Conservation (phyloP, 768 basidiomycete genomes). For the Kwoniella mangroviensis region DNA sequence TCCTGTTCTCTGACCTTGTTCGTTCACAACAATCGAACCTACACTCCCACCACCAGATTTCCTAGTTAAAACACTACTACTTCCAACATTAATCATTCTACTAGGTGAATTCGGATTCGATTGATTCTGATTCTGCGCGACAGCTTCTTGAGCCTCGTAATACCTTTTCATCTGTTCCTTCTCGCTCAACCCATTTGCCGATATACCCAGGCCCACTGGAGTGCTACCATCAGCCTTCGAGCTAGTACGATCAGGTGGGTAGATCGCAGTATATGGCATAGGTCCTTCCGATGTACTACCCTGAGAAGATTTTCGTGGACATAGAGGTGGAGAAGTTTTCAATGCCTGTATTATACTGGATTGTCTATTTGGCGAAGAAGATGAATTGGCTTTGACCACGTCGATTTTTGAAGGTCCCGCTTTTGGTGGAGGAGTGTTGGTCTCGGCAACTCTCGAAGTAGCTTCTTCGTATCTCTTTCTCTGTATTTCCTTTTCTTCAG, state of each 20-base stretch:
- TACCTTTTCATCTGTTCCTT: conserved; percentile 40
- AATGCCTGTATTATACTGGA: conserved; percentile 16
- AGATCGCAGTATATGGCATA: conserved; percentile 23
- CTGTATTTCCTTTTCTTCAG: conserved; percentile 50
- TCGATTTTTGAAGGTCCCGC: neutral
- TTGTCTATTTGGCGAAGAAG: conserved; percentile 6
- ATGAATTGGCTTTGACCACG: neutral
- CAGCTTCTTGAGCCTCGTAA: conserved; percentile 33
- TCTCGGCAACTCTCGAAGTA: neutral
- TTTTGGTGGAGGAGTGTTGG: neutral
- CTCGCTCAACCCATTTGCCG: conserved; percentile 23
- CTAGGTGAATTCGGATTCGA: neutral
- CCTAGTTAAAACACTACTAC: conserved; percentile 2
- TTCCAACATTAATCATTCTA: neutral
- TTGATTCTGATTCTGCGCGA: conserved; percentile 3
- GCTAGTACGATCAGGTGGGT: neutral
- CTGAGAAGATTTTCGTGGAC: neutral
- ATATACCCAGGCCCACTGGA: conserved; percentile 10
- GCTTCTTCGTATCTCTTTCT: conserved; percentile 50
- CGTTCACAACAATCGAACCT: conserved; percentile 1
- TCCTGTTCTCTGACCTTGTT: neutral
- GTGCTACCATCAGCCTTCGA: neutral
- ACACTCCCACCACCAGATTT: conserved; percentile 15
- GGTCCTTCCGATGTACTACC: conserved; percentile 4
- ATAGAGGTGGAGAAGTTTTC: conserved; percentile 9